Conservation (phyloP, 768 basidiomycete species). For the Suillus subluteus region DNA sequence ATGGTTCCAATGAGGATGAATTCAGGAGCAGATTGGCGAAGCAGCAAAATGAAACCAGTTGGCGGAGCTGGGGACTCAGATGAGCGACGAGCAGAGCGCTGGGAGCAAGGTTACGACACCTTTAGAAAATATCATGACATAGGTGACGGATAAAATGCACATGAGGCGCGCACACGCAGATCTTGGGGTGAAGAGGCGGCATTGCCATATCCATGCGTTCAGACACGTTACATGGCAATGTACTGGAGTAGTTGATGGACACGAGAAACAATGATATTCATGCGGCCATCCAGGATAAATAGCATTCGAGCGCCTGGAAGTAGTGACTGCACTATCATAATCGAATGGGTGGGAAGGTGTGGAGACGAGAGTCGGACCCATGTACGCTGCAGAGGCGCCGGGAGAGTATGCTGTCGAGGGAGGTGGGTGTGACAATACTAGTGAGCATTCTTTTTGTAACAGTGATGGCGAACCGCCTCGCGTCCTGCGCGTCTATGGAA, state of each 20-base stretch:
- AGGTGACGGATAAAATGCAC: too few species aligned
- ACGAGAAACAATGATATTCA: neutral
- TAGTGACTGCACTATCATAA: neutral
- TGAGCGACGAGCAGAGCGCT: too few species aligned
- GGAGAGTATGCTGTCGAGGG: neutral
- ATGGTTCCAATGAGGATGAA: too few species aligned
- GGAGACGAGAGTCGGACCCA: neutral
- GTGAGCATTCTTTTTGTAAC: neutral
- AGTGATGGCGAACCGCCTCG: neutral
- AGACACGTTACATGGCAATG: neutral
- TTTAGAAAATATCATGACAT: too few species aligned
- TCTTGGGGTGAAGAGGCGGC: too few species aligned
- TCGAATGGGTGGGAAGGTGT: neutral
- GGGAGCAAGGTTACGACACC: too few species aligned
- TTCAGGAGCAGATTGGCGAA: too few species aligned
- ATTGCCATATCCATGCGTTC: neutral
- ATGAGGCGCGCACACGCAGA: too few species aligned
- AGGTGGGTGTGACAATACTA: neutral
- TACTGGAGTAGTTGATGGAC: neutral
- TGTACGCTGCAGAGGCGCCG: neutral
- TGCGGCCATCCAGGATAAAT: neutral
- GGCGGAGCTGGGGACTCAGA: too few species aligned
- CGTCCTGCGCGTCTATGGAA: neutral
- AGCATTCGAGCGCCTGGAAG: neutral
- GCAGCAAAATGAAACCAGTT: too few species aligned